Percentiles rank a stretch among this genome's conserved stretches.
Evolutionary conservation across 2,329 filamentous ascomycete species (phyloP).

Genomic region (Trichoderma hamatum): DNA sequence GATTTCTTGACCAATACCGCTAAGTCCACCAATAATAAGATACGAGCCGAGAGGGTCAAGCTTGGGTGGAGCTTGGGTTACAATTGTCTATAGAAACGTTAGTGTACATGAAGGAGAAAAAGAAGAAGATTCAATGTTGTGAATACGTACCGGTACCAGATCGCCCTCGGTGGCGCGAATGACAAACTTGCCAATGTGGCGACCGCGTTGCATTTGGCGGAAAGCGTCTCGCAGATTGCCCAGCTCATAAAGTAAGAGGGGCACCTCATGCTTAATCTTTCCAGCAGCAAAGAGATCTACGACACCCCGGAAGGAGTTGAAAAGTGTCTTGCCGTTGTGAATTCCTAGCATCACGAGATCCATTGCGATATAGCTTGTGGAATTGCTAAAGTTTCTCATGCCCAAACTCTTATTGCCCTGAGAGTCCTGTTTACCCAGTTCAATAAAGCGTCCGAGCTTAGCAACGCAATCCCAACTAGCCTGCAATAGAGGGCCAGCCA

Average conservation of each 20-base stretch:
- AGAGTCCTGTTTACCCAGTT: constrained; percentile 42
- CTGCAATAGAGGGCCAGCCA: constrained; percentile 26
- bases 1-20: constrained; percentile 8
- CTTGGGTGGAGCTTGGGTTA: background rate
- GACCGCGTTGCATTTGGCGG: constrained; percentile 24
- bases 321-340: background rate
- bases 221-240: constrained; percentile 19
- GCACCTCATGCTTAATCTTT: constrained; percentile 23
- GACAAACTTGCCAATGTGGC: constrained; percentile 27
- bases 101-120: background rate
- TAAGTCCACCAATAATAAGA: constrained; percentile 20
- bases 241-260: constrained; percentile 23
- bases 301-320: constrained; percentile 16
- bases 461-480: constrained; percentile 33
- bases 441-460: constrained; percentile 42
- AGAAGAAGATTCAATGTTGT: background rate
- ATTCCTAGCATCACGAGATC: constrained; percentile 26
- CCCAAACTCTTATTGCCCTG: constrained; percentile 25
- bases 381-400: constrained; percentile 28
- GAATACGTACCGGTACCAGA: background rate
- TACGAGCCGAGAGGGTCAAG: constrained; percentile 12
- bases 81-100: background rate
- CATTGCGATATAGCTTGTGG: constrained; percentile 28
- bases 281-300: constrained; percentile 8
- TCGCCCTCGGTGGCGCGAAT: background rate